Evolutionary conservation across 805 yeast species (phyloP), one percentile per base, ranked within the genome.

Genomic region (Starmerella bacillaris): DNA sequence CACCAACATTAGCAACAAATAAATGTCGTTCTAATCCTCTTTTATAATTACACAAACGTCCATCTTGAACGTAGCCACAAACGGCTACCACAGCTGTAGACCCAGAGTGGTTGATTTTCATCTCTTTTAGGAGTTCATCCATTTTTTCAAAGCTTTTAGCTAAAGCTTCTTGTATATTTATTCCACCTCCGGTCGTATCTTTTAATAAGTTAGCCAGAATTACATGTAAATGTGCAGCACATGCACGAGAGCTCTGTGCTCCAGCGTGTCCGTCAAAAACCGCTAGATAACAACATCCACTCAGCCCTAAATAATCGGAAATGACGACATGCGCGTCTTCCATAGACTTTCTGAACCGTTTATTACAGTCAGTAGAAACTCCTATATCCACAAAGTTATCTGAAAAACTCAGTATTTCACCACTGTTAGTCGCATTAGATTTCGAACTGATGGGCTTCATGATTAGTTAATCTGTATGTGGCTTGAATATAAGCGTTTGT

Each of bases 201-300:
- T 30, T 21, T 3, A 47, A 27, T 27, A 41, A 46, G 5, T 37
- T 51, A 24, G 54, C 58, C 35, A 71, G 51, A 16, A 82, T 64
- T 36, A 64, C 67, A 52, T 86, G 95, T 38, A 86, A 55, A 48
- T 78, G 72, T 42, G 79, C 73, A 0, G 94, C 92, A 59, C 95
- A 83, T 92, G 93, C 84, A 48, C 86, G 70, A 2, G 98, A 92
- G 6, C 92, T 76, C 45, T 73, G 80, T 37, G 72, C 72, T 17
- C 98, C 98, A 2, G 96, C 96, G 58, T 86, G 98, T 8, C 98
- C 98, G 56, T 86, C 98, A 57, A 83, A 86, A 1, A 86, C 67
- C 14, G 92, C 96, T 65, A 86, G 83, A 53, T 79, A 86, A 2
- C 94, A 96, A 77, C 93, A 78, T 53, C 83, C 94, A 2, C 47